Evolutionary conservation across 2,329 filamentous ascomycete genomes (phyloP).

Genomic region (Epichloe amarillans): DNA sequence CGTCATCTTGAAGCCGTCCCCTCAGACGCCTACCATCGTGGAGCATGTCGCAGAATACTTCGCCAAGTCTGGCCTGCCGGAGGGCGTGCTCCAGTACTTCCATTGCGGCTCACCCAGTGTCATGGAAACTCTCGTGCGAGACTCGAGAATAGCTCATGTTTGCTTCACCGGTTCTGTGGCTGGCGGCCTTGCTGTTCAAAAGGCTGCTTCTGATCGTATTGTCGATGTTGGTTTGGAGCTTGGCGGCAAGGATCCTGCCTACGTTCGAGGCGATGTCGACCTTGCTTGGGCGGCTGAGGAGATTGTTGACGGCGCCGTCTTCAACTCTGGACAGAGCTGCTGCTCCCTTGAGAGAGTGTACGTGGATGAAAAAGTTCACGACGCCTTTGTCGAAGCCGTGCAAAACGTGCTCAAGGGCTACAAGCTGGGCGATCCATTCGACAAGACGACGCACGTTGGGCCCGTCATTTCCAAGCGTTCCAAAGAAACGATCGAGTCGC

Average conservation of each 20-base stretch:
- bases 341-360: slow-evolving; percentile 89
- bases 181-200: slow-evolving; percentile 74
- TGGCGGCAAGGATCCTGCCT: slow-evolving; percentile 90
- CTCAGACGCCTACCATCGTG: slow-evolving; percentile 83
- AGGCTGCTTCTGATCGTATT: slow-evolving; percentile 69
- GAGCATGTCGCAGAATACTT: slow-evolving; percentile 74
- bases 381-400: slow-evolving; percentile 64
- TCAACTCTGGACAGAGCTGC: slow-evolving; percentile 98
- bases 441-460: slow-evolving; percentile 68
- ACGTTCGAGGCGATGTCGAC: slow-evolving; percentile 76
- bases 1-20: slow-evolving; percentile 87
- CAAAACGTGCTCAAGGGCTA: slow-evolving; percentile 72
- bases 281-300: slow-evolving; percentile 83
- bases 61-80: slow-evolving; percentile 63
- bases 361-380: slow-evolving; percentile 73
- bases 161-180: slow-evolving; percentile 93
- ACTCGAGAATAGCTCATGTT: slow-evolving; percentile 64
- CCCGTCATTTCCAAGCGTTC: slow-evolving; percentile 77
- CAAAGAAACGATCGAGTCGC: slow-evolving; percentile 60
- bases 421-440: slow-evolving; percentile 76
- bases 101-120: slow-evolving; percentile 69
- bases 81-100: slow-evolving; percentile 81
- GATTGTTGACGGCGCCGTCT: slow-evolving; percentile 90
- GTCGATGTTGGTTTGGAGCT: slow-evolving; percentile 82
- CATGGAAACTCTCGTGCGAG: slow-evolving; percentile 66